phyloP scores from a whole-genome alignment of 1,284 basidiomycete genomes.

The Apiotrichum gamsii region DNA sequence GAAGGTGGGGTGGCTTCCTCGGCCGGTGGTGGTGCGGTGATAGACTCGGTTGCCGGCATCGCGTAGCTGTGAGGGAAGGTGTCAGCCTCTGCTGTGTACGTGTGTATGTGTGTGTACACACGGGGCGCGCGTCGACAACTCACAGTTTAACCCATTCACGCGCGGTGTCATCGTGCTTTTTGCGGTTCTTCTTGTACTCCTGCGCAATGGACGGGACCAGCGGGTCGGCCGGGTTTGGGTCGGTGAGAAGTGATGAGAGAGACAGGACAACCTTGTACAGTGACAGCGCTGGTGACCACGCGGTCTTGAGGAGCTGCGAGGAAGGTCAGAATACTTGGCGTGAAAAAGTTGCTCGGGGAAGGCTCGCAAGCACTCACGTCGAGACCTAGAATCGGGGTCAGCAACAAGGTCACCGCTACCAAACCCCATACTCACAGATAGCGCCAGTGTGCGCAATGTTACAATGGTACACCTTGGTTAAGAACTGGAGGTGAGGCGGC shows the following conservation, averaged over 20 bases:
- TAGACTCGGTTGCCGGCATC: conserved; percentile 17
- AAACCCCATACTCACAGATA: conserved; percentile 49
- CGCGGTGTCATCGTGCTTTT: conserved; percentile 84
- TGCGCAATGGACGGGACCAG: conserved; percentile 55
- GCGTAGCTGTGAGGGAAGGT: conserved; percentile 17
- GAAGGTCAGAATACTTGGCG: background rate
- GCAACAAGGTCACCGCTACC: too few species aligned
- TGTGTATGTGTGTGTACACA: too few species aligned
- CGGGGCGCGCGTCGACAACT: too few species aligned
- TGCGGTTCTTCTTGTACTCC: conserved; percentile 82
- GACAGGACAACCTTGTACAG: conserved; percentile 88
- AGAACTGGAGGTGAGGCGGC: conserved; percentile 69
- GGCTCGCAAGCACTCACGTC: conserved; percentile 31
- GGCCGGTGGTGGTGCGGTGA: background rate
- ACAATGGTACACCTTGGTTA: conserved; percentile 88
- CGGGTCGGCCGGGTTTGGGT: conserved; percentile 88
- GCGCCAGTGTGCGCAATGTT: conserved; percentile 65
- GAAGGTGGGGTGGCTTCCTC: background rate
- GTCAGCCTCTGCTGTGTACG: too few species aligned
- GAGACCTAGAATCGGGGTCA: conserved; percentile 37
- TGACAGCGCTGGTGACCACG: conserved; percentile 85
- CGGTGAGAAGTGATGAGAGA: conserved; percentile 93
- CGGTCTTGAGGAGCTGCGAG: conserved; percentile 73
- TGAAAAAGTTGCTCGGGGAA: background rate
- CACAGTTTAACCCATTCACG: conserved; percentile 92